Base-by-base conservation (phyloP, 2,329 filamentous ascomycete genomes). In the Blumeria hordei region DNA sequence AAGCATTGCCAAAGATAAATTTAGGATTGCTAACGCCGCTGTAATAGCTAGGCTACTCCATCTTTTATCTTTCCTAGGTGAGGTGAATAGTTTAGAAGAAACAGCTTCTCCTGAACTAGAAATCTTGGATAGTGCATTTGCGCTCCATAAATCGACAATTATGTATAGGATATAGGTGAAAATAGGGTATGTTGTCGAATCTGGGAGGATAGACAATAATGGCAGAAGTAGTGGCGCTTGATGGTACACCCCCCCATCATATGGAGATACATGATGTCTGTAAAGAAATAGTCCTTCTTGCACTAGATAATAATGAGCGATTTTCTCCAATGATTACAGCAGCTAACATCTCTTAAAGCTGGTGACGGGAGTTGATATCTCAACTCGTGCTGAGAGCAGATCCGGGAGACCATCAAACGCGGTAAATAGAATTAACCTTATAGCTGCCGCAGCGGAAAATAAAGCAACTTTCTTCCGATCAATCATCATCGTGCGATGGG, bases 271-370 rank as follows among this genome's bases (percentile, higher is more conserved):
- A 71, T 94, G 93, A 68, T 93, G 86, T 60, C 85, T 88, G 68
- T 96, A 96, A 21, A 98, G 78, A 64, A 94, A 98, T 56, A 98
- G 72, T 18, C 92, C 92, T 70, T 98, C 92, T 74, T 96, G 90
- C 55, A 96, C 87, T 94, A 62, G 14, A 59, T 63, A 49, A 62
- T 57, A 41, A 41, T 41, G 9, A 37, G n/a, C 18, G 39, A 33
- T 12, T 10, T 37, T 8, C n/a, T 7, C 18, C 9, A 34, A 11
- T 39, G 18, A 33, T 8, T 21, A 10, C 11, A n/a, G 11, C n/a
- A 44, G 69, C 83, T 68, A 74, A 94, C 88, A 73, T 78, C 92
- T 79, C 73, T 96, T 96, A 77, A 95, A 98, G 76, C 90, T 94
- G 62, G 87, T 95, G 50, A 96, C 84, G 41, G 92, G 90, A 21